Evolutionary conservation across 495 filamentous ascomycete genomes (phyloP), one percentile per base, ranked within the genome.

Genomic region (Echria macrotheca): DNA sequence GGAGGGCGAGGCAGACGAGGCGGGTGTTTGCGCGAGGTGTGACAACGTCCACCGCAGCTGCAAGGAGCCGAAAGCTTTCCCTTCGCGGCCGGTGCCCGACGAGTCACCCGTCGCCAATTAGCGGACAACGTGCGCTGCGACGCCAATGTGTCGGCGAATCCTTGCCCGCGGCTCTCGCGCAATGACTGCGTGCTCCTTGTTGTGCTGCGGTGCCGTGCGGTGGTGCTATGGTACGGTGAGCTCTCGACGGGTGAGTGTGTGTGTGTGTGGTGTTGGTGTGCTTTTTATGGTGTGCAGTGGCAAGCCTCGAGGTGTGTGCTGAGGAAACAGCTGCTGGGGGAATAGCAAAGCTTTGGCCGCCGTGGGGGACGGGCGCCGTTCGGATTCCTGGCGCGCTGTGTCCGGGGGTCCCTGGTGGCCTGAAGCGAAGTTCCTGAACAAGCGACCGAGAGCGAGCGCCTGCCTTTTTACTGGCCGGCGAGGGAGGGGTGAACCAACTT

Each of bases 21-120:
- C 35, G 48, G 53, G 52, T 19, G 63, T 57, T 56, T 63, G 63
- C 55, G 37, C 49, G 50, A 54, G 26, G 61, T 65, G 50, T 42
- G 47, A 65, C 62, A 54, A 50, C 55, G 44, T 58, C 53, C 44
- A 59, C 45, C 29, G 36, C 24, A 24, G 50, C 58, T 55, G 63
- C 58, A 64, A 45, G 56, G 43, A 60, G 48, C 63, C 63, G 63
- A 43, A 24, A 24, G 43, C n/a, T n/a, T 52, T 42, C 33, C 37
- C n/a, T 43, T 32, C 23, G 35, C 46, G 46, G 21, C 45, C 33
- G 35, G 14, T 15, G 33, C 26, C 46, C 33, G 46, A 39, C 48
- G 52, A 55, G 52, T 53, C 18, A 36, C 35, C 25, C 49, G 50
- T n/a, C 42, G 25, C 43, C 33, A 33, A 42, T 23, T 38, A 45